Base-by-base conservation (phyloP, 2,329 filamentous ascomycete species). In the Pyrenochaeta sp. region DNA sequence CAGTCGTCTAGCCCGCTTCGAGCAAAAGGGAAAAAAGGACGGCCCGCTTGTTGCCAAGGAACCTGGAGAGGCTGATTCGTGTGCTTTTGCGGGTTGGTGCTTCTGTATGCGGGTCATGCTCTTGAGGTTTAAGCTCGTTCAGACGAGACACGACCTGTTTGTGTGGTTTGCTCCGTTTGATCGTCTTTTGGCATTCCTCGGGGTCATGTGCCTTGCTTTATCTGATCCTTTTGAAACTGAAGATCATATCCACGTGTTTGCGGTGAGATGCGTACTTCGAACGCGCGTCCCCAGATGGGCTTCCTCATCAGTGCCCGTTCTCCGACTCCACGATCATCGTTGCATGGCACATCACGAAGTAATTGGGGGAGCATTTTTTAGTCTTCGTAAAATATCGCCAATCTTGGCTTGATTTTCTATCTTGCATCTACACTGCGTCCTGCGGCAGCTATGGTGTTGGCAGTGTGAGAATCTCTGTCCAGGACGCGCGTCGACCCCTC, bases 401-500 rank as follows among this genome's bases (percentile, higher is more conserved):
- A 40, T 44, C 41, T 51, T 43, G 51, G 52, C 43, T 50, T 32
- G 46, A 35, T 51, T 51, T 51, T 49, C 49, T 51, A 44, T 51
- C 35, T 48, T 34, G 30, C 45, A 34, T 55, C 41, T 50, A 44
- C 23, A 43, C 34, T 41, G 39, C 35, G 18, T 47, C n/a, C 11
- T 20, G 17, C 21, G 29, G 41, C 40, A 46, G 44, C 35, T 34
- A 36, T 24, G 27, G 41, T 41, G 30, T 46, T 51, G 35, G 31
- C 31, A 14, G 15, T 23, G 6, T 19, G 18, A n/a, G 18, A 34
- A n/a, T n/a, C n/a, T n/a, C n/a, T 20, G 31, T 13, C 31, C 46
- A 37, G 35, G 54, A 54, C 58, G 54, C 58, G 58, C 56, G 58
- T 57, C 54, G 36, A 50, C 50, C 49, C 42, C 51, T 56, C 55